These are phyloP conservation scores for Sugiyamaella xylanicola DNA, from an alignment of 1,139 yeast genomes.

Conservation along the genomic window DNA sequence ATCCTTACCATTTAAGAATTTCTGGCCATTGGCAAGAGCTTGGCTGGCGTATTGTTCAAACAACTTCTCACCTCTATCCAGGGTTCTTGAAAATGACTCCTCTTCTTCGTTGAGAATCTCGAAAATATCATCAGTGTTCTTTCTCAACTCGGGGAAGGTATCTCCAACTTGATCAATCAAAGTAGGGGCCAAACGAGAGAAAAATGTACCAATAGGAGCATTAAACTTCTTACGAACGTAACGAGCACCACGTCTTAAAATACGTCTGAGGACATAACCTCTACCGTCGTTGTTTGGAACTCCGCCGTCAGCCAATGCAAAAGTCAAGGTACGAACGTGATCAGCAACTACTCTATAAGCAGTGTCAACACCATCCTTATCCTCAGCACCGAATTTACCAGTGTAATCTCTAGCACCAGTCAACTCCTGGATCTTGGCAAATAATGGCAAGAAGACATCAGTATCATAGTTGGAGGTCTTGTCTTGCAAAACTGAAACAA, in stretches of 20 bases:
- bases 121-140: slow-evolving; percentile 71
- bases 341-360: slow-evolving; percentile 98
- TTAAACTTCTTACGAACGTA: slow-evolving; percentile 95
- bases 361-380: slow-evolving; percentile 91
- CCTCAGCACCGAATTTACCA: slow-evolving; percentile 89
- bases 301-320: slow-evolving; percentile 97
- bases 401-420: slow-evolving; percentile 89
- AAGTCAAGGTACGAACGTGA: slow-evolving; percentile 94
- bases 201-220: slow-evolving; percentile 92
- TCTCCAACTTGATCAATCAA: slow-evolving; percentile 85
- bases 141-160: slow-evolving; percentile 86
- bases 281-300: slow-evolving; percentile 99
- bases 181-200: slow-evolving; percentile 89
- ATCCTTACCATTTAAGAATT: slow-evolving; percentile 84
- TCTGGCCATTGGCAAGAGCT: slow-evolving; percentile 75
- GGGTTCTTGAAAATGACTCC: slow-evolving; percentile 87
- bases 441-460: slow-evolving; percentile 90
- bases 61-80: slow-evolving; percentile 96
- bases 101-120: slow-evolving; percentile 97
- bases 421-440: slow-evolving; percentile 81
- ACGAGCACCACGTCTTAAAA: slow-evolving; percentile 96
- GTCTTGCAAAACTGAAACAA: slow-evolving; percentile 90
- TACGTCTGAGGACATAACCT: slow-evolving; percentile 96
- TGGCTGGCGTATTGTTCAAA: slow-evolving; percentile 89
- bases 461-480: slow-evolving; percentile 94